A percentile compares a stretch with the other conserved stretches of the same genome.
phyloP scores from a whole-genome alignment of 2,329 filamentous ascomycete species.

The Arthrinium phaeospermum region DNA sequence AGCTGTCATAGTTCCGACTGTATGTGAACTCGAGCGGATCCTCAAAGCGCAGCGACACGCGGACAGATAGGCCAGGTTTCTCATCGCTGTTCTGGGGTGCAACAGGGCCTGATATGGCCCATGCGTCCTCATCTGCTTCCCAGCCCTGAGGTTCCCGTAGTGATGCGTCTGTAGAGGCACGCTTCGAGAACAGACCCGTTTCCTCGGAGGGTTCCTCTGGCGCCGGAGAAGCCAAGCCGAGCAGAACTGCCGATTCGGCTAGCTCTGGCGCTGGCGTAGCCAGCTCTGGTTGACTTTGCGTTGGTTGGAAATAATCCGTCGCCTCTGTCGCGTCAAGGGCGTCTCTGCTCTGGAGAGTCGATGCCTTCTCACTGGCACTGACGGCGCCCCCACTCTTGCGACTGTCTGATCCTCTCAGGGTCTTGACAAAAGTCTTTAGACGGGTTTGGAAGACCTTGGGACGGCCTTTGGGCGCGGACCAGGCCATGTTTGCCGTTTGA shows the following conservation, averaged over 20 bases:
- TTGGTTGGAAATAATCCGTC: background rate
- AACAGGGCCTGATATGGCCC: background rate
- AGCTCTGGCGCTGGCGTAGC: background rate
- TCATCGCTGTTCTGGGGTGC: background rate
- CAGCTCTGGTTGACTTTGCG: background rate
- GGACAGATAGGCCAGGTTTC: slow-evolving; percentile 43
- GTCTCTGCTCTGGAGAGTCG: background rate
- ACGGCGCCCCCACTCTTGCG: background rate
- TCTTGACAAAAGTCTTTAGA: slow-evolving; percentile 17
- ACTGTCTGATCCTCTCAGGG: slow-evolving; percentile 4
- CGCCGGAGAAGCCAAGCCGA: background rate
- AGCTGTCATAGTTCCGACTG: slow-evolving; percentile 53
- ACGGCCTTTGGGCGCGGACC: slow-evolving; percentile 18
- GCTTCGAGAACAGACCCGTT: background rate
- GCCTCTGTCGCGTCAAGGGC: background rate
- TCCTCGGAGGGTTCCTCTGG: background rate
- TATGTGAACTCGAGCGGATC: slow-evolving; percentile 51
- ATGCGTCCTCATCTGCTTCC: background rate
- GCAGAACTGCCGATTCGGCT: no score
- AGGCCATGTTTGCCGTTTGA: background rate
- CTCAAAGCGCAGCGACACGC: slow-evolving; percentile 53
- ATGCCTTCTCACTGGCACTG: background rate
- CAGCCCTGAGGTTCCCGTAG: background rate
- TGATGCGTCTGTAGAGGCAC: background rate
- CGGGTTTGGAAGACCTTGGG: slow-evolving; percentile 17